Evolutionary conservation across 75 land plant genomes (phyloP), one percentile per base, ranked within the genome.

Genomic region (Sequoiadendron giganteum): DNA sequence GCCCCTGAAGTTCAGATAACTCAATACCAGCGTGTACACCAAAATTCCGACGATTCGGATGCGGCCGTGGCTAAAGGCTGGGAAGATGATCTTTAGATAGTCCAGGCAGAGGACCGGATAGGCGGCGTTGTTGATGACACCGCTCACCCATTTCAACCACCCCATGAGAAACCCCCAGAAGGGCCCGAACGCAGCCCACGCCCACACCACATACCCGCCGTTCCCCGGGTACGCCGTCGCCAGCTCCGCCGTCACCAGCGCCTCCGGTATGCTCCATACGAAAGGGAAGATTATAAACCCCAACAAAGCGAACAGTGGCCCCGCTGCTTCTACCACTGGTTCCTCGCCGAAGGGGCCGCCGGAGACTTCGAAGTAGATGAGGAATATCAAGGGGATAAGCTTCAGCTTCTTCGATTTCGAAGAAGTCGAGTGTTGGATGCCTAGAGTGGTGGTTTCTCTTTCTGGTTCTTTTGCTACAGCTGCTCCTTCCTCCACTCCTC

Each of bases 281-380:
- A 96, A 92, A 36, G 98, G 98, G 80, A 96, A 95, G 87, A 96
- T 42, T 49, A 95, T 83, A 84, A 97, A 97, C 45, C 97, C 98
- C 2, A 96, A 84, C 77, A 97, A 90, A 78, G 96, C 95, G 5
- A 93, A 87, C 73, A 97, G 92, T 1, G 98, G 97, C 10, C 98
- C 98, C 1, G 96, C 98, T 0, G 97, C 97, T 7, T 76, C 5
- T 21, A 97, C 96, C 0, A 95, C 89, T 0, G 89, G 91, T 85
- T 97, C 99, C 32, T 91, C 94, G 7, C 97, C 98, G 85, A 92
- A 97, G 0, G 98, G 96, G 0, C 97, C 97, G 10, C 97, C 97
- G 38, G 97, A 90, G 49, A 94, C 95, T 83, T 94, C 95, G 86
- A 91, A 94, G 92, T 88, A 95, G 87, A 95, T 95, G 84, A 95